These are phyloP conservation scores for Pleoardoris graminearum DNA, from an alignment of 2,329 filamentous ascomycete genomes.

Conservation along the genomic window DNA sequence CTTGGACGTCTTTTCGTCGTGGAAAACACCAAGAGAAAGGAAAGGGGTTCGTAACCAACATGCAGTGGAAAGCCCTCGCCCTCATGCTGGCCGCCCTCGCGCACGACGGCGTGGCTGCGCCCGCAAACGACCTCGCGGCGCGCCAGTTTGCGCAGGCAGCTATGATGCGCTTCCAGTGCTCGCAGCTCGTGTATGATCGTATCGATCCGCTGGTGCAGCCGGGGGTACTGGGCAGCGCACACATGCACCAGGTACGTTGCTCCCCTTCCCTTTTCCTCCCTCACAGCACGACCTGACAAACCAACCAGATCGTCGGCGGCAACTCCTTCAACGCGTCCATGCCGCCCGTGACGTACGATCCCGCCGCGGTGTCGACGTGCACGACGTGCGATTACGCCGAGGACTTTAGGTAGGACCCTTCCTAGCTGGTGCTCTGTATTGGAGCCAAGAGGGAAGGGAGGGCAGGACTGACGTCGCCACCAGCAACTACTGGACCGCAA, in stretches of 20 bases:
- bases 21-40: too few relatives aligned
- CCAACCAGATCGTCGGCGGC: slow-evolving; percentile 30
- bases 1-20: too few relatives aligned
- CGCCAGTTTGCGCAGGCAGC: slow-evolving; percentile 29
- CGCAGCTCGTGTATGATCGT: slow-evolving; percentile 24
- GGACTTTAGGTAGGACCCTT: too few relatives aligned
- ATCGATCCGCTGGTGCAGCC: slow-evolving; percentile 31
- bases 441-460: too few relatives aligned
- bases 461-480: too few relatives aligned
- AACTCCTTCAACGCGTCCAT: slow-evolving; percentile 38
- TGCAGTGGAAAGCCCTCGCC: slow-evolving; percentile 26
- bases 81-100: slow-evolving; percentile 23
- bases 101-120: slow-evolving; percentile 21
- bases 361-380: slow-evolving; percentile 29
- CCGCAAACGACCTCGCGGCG: slow-evolving; percentile 22
- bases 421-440: too few relatives aligned
- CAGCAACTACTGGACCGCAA: slow-evolving; percentile 39
- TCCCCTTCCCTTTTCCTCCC: slow-evolving; percentile 3
- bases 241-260: slow-evolving; percentile 23
- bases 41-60: too few relatives aligned
- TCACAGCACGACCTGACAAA: slow-evolving; percentile 11
- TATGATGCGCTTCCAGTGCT: slow-evolving; percentile 33
- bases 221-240: slow-evolving; percentile 20
- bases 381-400: slow-evolving; percentile 37
- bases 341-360: slow-evolving; percentile 32